phyloP scores from a whole-genome alignment of 371 early-diverging fungal species.

The Mortierella sp. region DNA sequence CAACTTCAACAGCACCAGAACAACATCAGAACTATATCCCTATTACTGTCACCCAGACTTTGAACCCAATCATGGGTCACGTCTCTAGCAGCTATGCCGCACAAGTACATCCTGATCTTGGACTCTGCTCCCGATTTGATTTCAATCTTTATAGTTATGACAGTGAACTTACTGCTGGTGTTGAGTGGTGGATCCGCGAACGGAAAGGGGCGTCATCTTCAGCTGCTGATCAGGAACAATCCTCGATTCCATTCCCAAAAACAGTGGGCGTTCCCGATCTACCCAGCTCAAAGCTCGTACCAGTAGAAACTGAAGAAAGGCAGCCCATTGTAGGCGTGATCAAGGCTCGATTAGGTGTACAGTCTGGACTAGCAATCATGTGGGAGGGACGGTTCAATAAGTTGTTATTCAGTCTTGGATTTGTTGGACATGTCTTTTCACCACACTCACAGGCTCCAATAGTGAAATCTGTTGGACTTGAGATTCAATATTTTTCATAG shows the following conservation, averaged over 20 bases:
- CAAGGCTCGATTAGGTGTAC: constrained; percentile 68
- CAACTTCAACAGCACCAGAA: constrained; percentile 52
- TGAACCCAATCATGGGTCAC: constrained; percentile 93
- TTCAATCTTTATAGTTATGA: constrained; percentile 91
- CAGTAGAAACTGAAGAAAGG: constrained; percentile 13
- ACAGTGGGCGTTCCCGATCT: constrained; percentile 36
- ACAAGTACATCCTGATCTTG: constrained; percentile 75
- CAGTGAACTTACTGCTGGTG: constrained; percentile 85
- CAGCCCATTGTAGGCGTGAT: constrained; percentile 65
- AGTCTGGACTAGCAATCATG: constrained; percentile 69
- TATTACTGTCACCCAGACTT: constrained; percentile 79
- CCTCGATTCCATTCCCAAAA: constrained; percentile 29
- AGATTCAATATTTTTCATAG: constrained; percentile 76
- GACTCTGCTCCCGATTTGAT: constrained; percentile 85
- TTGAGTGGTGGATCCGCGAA: constrained; percentile 77
- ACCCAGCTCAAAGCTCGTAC: constrained; percentile 6
- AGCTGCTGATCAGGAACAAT: neutral
- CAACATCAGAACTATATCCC: constrained; percentile 58
- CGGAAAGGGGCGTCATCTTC: constrained; percentile 16
- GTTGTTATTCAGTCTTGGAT: constrained; percentile 69
- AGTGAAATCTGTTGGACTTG: constrained; percentile 71
- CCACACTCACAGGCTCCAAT: constrained; percentile 52
- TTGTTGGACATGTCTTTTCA: constrained; percentile 65
- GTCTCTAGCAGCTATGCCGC: constrained; percentile 85
- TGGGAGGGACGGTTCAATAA: constrained; percentile 78